Conservation (phyloP, 306 rosid species). For the Citrullus colocynthis region DNA sequence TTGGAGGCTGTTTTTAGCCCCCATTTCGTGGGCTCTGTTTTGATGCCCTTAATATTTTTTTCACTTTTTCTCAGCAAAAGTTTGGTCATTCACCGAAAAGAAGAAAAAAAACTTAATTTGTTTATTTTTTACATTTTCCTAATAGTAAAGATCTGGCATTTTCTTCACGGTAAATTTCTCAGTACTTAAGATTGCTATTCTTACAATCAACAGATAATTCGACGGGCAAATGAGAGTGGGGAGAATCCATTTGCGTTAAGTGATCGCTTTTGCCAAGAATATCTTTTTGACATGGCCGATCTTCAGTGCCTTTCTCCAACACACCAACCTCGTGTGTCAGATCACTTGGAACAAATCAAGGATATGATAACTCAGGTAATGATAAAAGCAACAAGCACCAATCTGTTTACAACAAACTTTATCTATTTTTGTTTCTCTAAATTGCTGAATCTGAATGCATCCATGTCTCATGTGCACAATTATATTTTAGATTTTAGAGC, state of each 20-base stretch:
- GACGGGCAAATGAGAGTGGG: slow-evolving; percentile 67
- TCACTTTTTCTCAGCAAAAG: too few species aligned
- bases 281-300: slow-evolving; percentile 55
- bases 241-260: slow-evolving; percentile 73
- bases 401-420: background rate
- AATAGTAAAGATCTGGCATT: background rate
- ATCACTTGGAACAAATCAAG: slow-evolving; percentile 74
- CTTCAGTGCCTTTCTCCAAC: slow-evolving; percentile 84
- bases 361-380: slow-evolving; percentile 62
- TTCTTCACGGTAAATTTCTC: slow-evolving; percentile 3
- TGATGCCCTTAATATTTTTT: too few species aligned
- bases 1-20: too few species aligned
- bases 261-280: slow-evolving; percentile 68
- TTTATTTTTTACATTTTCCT: background rate
- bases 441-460: background rate
- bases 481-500: background rate
- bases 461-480: background rate
- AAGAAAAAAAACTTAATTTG: background rate
- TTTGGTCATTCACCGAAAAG: too few species aligned
- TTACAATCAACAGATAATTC: slow-evolving; percentile 59
- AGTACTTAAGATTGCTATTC: slow-evolving; percentile 14
- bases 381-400: background rate
- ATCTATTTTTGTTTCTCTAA: background rate
- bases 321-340: slow-evolving; percentile 78
- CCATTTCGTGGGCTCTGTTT: too few species aligned